Conservation (phyloP, 2,329 filamentous ascomycete species). For the Talaromyces sp. region DNA sequence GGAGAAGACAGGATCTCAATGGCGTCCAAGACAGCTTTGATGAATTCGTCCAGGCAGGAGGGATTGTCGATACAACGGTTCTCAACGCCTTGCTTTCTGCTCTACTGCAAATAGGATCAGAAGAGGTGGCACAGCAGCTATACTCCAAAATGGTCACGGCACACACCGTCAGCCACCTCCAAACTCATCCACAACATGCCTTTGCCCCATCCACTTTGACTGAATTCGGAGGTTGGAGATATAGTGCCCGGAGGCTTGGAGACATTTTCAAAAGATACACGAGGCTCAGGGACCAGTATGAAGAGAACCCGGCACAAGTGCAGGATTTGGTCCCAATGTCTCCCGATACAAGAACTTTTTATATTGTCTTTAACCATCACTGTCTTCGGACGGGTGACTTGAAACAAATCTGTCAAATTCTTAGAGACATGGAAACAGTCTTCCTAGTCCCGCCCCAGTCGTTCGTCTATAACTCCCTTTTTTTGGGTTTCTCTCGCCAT, state of each 20-base stretch:
- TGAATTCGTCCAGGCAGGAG: constrained; percentile 76
- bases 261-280: constrained; percentile 44
- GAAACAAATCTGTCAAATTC: constrained; percentile 61
- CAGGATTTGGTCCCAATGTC: constrained; percentile 64
- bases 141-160: constrained; percentile 78
- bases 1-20: constrained; percentile 66
- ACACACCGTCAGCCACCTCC: constrained; percentile 24
- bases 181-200: constrained; percentile 13
- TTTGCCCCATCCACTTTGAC: constrained; percentile 20
- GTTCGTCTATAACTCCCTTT: constrained; percentile 72
- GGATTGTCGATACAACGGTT: constrained; percentile 81
- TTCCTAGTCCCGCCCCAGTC: constrained; percentile 67
- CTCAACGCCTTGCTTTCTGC: constrained; percentile 83
- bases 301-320: constrained; percentile 43
- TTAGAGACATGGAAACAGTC: constrained; percentile 72
- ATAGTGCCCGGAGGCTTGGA: constrained; percentile 41
- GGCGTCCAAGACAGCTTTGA: constrained; percentile 73
- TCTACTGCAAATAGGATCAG: constrained; percentile 71
- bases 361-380: constrained; percentile 72
- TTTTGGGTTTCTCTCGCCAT: constrained; percentile 75
- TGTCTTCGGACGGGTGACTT: constrained; percentile 66
- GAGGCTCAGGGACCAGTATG: not conserved
- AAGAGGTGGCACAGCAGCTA: constrained; percentile 69
- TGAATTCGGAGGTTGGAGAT: constrained; percentile 35
- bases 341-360: constrained; percentile 75